Percentiles rank a stretch among this genome's conserved stretches.
These are phyloP conservation scores for Blastobotrys petasosporus DNA, from an alignment of 1,139 yeast genomes.

Conservation along the genomic window DNA sequence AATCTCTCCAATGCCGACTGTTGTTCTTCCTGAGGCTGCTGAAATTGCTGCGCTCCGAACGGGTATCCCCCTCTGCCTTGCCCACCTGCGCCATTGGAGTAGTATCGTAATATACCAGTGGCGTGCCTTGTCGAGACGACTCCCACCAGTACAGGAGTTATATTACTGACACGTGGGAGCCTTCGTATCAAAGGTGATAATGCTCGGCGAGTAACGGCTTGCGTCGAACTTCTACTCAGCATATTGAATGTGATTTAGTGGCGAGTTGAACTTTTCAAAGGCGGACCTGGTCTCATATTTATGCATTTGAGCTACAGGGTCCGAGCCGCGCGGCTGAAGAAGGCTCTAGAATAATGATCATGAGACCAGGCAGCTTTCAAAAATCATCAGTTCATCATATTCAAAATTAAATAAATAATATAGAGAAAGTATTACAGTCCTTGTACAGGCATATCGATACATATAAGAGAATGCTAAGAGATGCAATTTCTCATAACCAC, in stretches of 20 bases:
- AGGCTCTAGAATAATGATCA: neutral
- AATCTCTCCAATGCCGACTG: conserved; percentile 73
- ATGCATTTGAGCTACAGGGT: neutral
- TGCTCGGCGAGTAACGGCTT: conserved; percentile 3
- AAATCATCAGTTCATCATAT: too few species aligned
- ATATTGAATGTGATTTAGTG: neutral
- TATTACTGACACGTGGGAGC: neutral
- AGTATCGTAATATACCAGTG: neutral
- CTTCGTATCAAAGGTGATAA: neutral
- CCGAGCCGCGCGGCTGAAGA: conserved; percentile 2
- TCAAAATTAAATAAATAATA: too few species aligned
- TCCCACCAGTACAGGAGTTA: too few species aligned
- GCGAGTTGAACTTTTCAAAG: neutral
- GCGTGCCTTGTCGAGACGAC: too few species aligned
- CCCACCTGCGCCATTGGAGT: neutral
- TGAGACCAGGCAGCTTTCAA: too few species aligned
- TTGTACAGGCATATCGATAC: too few species aligned
- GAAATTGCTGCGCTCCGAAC: conserved; percentile 7
- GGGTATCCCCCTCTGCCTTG: conserved; percentile 10
- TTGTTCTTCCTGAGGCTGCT: conserved; percentile 14
- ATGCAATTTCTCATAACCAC: too few species aligned
- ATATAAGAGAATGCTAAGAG: too few species aligned
- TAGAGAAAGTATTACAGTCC: too few species aligned
- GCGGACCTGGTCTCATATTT: too few species aligned
- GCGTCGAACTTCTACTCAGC: conserved; percentile 1